Evolutionary conservation across 1,284 basidiomycete species (phyloP).

Genomic region (Ustilago tritici): DNA sequence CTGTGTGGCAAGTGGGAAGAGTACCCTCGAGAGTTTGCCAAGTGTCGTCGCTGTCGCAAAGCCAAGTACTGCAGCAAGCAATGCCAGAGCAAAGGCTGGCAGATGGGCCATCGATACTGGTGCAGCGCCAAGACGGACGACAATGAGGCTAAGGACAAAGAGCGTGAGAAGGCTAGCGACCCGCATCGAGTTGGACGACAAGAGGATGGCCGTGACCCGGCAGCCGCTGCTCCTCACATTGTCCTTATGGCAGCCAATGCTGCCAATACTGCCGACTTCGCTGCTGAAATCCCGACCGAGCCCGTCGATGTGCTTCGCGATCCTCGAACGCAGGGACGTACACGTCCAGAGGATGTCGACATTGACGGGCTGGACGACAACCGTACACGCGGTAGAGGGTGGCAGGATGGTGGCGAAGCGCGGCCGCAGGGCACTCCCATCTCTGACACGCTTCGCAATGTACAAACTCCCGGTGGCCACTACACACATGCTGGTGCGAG

Average conservation of each 20-base stretch:
- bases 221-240: slow-evolving; percentile 24
- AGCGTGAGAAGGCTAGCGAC: slow-evolving; percentile 34
- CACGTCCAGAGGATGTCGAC: slow-evolving; percentile 16
- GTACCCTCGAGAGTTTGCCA: slow-evolving; percentile 94
- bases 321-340: slow-evolving; percentile 10
- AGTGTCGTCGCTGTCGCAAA: slow-evolving; percentile 93
- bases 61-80: slow-evolving; percentile 99
- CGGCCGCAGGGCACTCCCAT: neutral
- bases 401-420: slow-evolving; percentile 6
- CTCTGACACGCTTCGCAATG: neutral
- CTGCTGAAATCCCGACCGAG: slow-evolving; percentile 15
- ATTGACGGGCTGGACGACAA: slow-evolving; percentile 21
- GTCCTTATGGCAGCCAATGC: slow-evolving; percentile 18
- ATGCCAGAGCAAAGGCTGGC: slow-evolving; percentile 97
- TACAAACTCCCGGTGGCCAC: neutral
- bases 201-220: slow-evolving; percentile 20
- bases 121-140: slow-evolving; percentile 67
- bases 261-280: slow-evolving; percentile 17
- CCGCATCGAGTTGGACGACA: slow-evolving; percentile 18
- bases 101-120: slow-evolving; percentile 87
- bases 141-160: slow-evolving; percentile 54
- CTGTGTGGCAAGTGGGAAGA: slow-evolving; percentile 91
- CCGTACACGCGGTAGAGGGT: slow-evolving; percentile 10
- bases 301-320: slow-evolving; percentile 13
- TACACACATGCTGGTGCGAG: slow-evolving; percentile 3